Conservation (phyloP, 257 asterid genomes). For the Rubia yunnanensis region DNA sequence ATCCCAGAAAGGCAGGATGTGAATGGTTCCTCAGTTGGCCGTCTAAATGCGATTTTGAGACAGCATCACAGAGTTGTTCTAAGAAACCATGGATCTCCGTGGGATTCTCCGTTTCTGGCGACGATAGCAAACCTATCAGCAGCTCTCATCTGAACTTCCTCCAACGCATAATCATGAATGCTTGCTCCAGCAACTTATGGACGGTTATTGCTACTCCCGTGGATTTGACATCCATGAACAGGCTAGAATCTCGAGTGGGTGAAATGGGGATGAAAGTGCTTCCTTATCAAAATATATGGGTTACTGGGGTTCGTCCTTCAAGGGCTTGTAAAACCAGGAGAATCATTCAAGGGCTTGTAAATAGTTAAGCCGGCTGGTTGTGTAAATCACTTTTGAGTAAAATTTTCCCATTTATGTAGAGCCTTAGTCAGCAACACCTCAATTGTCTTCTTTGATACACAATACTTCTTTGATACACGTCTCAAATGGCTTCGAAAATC, state of each 20-base stretch:
- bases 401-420: no score
- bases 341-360: constrained; percentile 31
- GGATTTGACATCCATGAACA: constrained; percentile 27
- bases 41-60: constrained; percentile 33
- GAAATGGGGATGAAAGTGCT: constrained; percentile 35
- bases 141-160: constrained; percentile 38
- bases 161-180: constrained; percentile 32
- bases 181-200: constrained; percentile 37
- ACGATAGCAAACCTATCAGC: constrained; percentile 21
- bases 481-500: no score
- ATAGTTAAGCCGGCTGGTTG: constrained; percentile 5
- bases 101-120: constrained; percentile 41
- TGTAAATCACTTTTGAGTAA: not conserved
- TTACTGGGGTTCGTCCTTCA: constrained; percentile 28
- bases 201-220: constrained; percentile 39
- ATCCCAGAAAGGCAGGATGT: constrained; percentile 5
- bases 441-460: no score
- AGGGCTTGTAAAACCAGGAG: constrained; percentile 53
- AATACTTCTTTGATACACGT: no score
- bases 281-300: constrained; percentile 53
- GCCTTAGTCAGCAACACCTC: no score
- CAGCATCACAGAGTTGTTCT: constrained; percentile 40
- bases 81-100: constrained; percentile 45
- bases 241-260: constrained; percentile 30
- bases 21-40: constrained; percentile 18